Evolutionary conservation across 148 eudicot genomes (phyloP).

Genomic region (Vaccinium macrocarpon): DNA sequence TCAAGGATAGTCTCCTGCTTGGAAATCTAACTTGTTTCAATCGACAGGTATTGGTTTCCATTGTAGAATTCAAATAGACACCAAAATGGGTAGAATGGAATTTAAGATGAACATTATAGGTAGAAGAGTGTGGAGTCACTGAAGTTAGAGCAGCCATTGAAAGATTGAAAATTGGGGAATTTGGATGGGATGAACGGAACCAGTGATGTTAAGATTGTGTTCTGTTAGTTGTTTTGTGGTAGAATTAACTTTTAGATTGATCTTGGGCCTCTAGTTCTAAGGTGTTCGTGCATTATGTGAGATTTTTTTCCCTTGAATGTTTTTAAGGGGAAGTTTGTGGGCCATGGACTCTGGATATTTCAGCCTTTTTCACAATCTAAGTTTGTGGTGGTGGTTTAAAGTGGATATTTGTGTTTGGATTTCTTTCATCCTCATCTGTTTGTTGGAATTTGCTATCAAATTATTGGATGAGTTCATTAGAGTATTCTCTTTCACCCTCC

Average conservation of each 20-base stretch:
- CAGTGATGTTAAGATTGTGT: background rate
- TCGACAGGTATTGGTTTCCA: constrained; percentile 19
- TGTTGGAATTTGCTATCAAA: background rate
- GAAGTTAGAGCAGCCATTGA: constrained; percentile 53
- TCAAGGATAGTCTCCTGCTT: background rate
- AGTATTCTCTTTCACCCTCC: background rate
- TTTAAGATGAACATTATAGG: constrained; percentile 40
- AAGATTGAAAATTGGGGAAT: background rate
- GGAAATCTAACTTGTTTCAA: constrained; percentile 3
- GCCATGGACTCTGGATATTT: constrained; percentile 35
- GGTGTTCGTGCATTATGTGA: background rate
- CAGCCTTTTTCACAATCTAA: constrained; percentile 31
- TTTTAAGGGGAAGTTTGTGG: background rate
- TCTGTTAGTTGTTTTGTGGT: background rate
- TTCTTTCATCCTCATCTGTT: constrained; percentile 24
- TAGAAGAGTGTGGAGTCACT: constrained; percentile 36
- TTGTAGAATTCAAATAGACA: constrained; percentile 24
- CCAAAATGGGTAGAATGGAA: constrained; percentile 27
- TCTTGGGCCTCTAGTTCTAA: background rate
- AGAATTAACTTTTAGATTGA: background rate
- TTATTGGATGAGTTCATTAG: background rate
- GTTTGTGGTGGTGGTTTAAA: constrained; percentile 42
- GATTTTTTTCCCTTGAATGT: constrained; percentile 1
- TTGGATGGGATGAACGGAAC: background rate
- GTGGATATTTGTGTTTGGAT: constrained; percentile 20